Evolutionary conservation across 2,329 filamentous ascomycete genomes (phyloP).

Genomic region (Sporothrix schenckii): DNA sequence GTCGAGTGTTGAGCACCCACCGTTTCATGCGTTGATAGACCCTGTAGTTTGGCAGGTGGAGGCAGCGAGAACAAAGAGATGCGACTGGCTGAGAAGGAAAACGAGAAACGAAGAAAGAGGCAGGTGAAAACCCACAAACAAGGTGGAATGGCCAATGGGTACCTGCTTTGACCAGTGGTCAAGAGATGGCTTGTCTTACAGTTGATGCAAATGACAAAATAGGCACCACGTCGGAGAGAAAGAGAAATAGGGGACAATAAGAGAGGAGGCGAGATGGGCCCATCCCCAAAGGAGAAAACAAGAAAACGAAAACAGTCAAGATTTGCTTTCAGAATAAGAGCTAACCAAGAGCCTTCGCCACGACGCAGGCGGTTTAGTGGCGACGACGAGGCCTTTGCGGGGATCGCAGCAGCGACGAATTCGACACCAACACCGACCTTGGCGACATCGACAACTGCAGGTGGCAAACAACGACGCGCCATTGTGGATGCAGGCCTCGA

Average conservation of each 20-base stretch:
- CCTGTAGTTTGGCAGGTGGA: slow-evolving; percentile 1
- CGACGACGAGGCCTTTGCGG: slow-evolving; percentile 37
- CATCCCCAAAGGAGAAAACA: neutral
- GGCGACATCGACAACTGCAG: neutral
- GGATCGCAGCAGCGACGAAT: neutral
- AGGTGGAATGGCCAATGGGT: slow-evolving; percentile 21
- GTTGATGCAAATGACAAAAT: neutral
- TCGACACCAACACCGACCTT: neutral
- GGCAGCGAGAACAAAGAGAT: neutral
- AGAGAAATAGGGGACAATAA: neutral
- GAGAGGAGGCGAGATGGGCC: neutral
- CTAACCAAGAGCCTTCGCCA: neutral
- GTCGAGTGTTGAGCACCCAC: neutral
- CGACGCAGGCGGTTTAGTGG: slow-evolving; percentile 37
- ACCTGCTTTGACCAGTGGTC: slow-evolving; percentile 3
- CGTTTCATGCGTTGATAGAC: neutral
- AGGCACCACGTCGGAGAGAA: neutral
- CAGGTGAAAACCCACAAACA: neutral
- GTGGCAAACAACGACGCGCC: slow-evolving; percentile 17
- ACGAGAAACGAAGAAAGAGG: neutral
- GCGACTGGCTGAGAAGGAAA: neutral
- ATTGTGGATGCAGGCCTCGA: slow-evolving; percentile 35
- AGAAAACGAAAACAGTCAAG: neutral
- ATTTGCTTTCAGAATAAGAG: neutral
- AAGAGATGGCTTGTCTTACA: neutral